Evolutionary conservation across 2,329 filamentous ascomycete species (phyloP), one percentile per base, ranked within the genome.

Genomic region (Botrytis deweyae): DNA sequence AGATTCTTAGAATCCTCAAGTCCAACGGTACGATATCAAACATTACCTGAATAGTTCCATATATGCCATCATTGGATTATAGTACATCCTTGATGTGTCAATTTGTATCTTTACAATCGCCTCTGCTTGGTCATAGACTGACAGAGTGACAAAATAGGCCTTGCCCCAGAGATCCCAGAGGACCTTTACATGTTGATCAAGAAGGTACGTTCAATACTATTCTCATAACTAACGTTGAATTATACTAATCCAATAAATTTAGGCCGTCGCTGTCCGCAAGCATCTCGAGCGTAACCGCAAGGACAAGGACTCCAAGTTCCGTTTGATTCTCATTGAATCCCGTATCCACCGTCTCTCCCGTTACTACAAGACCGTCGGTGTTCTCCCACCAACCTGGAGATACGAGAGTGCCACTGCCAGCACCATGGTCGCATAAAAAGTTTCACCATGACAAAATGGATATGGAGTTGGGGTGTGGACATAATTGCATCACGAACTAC

Each of bases 151-250:
- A 76, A 70, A 75, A 76, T 67, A 99, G 96, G 96, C 89, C 94
- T 99, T 85, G 95, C 96, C 82, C 96, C 97, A 85, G 95, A 98
- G 86, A 92, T 99, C 82, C 96, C 97, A 84, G 96, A 99, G 91
- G 96, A 99, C 87, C 92, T 98, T 81, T 99, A 98, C 92, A 97
- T 97, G 93, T 90, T 98, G 86, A 98, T 98, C 93, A 98, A 98
- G 93, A 99, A 99, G 94, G 95, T 97, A 84, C 83, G 82, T 79
- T 7, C 14, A 9, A 69, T 25, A 2, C 5, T 65, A 49, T 58
- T 22, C 16, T 29, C 25, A 18, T 14, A 8, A 49, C n/a, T 58
- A 52, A 62, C 20, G 38, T 69, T 42, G 20, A 61, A n/a, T 38
- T 44, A 73, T 76, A 59, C 76, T 81, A 79, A 79, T 68, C 55